Conservation (phyloP, 495 filamentous ascomycete genomes). For the Aspergillus wentii region DNA sequence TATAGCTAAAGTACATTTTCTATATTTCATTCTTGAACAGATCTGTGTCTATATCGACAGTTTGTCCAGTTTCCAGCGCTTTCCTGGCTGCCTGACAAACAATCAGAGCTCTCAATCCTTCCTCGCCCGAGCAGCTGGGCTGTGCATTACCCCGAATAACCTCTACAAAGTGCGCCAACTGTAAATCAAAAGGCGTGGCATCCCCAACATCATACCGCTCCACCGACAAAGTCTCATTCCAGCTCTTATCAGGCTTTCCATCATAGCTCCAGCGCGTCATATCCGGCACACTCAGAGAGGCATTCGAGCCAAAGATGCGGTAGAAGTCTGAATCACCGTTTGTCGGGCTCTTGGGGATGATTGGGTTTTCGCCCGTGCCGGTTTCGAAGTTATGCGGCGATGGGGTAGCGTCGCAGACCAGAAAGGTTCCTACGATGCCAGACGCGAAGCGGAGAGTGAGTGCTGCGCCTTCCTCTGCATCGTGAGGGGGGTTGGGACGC, state of each 20-base stretch:
- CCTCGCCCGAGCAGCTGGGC: constrained; percentile 42
- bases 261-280: constrained; percentile 50
- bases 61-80: constrained; percentile 31
- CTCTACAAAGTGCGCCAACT: constrained; percentile 52
- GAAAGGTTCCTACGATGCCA: constrained; percentile 56
- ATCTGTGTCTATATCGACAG: constrained; percentile 25
- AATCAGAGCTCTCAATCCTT: constrained; percentile 37
- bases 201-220: constrained; percentile 28
- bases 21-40: no score
- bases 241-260: constrained; percentile 24
- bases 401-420: constrained; percentile 47
- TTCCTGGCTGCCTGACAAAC: constrained; percentile 39
- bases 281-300: constrained; percentile 52
- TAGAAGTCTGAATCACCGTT: constrained; percentile 41
- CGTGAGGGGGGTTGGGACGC: constrained; percentile 27
- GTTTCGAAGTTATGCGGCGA: constrained; percentile 51
- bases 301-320: constrained; percentile 51
- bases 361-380: constrained; percentile 56
- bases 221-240: constrained; percentile 22
- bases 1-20: no score
- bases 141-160: constrained; percentile 40
- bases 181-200: constrained; percentile 47
- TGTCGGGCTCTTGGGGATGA: constrained; percentile 33
- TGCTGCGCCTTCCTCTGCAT: constrained; percentile 54
- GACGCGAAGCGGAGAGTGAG: constrained; percentile 49